Evolutionary conservation across 768 basidiomycete species (phyloP), one percentile per base, ranked within the genome.

Genomic region (Jaapia argillacea): DNA sequence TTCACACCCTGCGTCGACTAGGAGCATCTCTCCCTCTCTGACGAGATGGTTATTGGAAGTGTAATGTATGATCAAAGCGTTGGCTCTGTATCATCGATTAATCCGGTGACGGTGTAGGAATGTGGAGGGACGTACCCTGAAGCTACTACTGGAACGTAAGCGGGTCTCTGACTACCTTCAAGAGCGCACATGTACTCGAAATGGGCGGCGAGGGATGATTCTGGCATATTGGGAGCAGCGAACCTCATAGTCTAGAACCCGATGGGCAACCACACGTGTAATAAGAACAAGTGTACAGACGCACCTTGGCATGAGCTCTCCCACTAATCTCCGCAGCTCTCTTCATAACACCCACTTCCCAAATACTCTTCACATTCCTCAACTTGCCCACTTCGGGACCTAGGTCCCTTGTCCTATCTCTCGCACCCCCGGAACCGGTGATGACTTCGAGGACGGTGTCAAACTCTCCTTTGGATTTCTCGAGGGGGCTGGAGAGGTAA

Each of bases 91-190:
- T 39, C 16, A 5, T 7, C 4, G 14, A 3, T 10, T n/a, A 33
- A 5, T 36, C 3, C 5, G 10, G 21, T 12, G 16, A 6, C 18
- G 28, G 16, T n/a, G 12, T 6, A 5, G 14, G 3, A 6, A 20
- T 3, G 18, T 3, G 20, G 26, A 1, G 14, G 14, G 21, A 24
- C 73, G 48, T 60, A 87, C 86, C 96, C 96, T 1, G 90, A 92
- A 4, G 90, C 94, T 25, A 97, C 88, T 4, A 99, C 96, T 10
- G 96, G 96, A 1, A 99, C 93, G 57, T 99, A 99, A n/a, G 96
- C 93, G 39, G 80, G 76, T 31, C 93, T 74, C 54, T 90, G 82
- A 10, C 88, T 73, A 18, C 96, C 96, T 13, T 67, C 66, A 35
- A 88, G 67, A 3, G 78, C 72, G 54, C 91, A 93, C 1, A 84